Conservation (phyloP, 495 filamentous ascomycete species). For the Cairneyella variabilis region DNA sequence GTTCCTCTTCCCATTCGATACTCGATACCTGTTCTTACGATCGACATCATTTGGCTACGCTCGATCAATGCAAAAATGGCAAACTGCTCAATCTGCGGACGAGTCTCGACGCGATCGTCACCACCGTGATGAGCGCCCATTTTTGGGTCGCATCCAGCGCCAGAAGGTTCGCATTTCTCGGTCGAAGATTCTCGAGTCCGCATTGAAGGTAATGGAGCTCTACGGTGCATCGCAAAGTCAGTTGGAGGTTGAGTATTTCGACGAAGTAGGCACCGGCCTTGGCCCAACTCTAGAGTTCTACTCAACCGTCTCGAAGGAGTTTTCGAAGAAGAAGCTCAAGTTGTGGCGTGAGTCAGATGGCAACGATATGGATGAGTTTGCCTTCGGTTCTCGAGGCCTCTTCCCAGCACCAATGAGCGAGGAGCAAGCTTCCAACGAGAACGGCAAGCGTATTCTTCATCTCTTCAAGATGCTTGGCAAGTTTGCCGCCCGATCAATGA, state of each 20-base stretch:
- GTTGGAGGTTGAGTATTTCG: slow-evolving; percentile 97
- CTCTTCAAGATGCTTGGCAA: slow-evolving; percentile 94
- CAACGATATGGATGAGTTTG: slow-evolving; percentile 72
- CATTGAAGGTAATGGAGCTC: slow-evolving; percentile 98
- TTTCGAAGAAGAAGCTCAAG: slow-evolving; percentile 93
- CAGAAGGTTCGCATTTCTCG: slow-evolving; percentile 97
- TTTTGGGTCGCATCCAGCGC: slow-evolving; percentile 88
- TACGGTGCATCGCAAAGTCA: slow-evolving; percentile 95
- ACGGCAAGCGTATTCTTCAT: slow-evolving; percentile 77
- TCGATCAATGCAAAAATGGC: slow-evolving; percentile 95
- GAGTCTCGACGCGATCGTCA: slow-evolving; percentile 76
- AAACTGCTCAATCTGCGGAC: slow-evolving; percentile 78
- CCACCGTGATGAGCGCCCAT: slow-evolving; percentile 82
- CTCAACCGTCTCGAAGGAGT: slow-evolving; percentile 95
- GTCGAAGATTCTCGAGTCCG: slow-evolving; percentile 89
- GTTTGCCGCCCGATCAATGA: slow-evolving; percentile 96
- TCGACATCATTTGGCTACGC: slow-evolving; percentile 98
- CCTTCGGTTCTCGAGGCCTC: slow-evolving; percentile 78
- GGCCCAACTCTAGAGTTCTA: slow-evolving; percentile 98
- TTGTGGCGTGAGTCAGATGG: slow-evolving; percentile 93
- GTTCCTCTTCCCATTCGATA: slow-evolving; percentile 99
- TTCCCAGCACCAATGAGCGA: slow-evolving; percentile 93
- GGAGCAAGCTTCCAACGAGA: slow-evolving; percentile 66
- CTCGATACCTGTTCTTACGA: slow-evolving; percentile 92
- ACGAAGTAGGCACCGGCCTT: slow-evolving; percentile 95